These are phyloP conservation scores for Wickerhamomyces ciferrii DNA, from an alignment of 805 yeast genomes.

Conservation along the genomic window DNA sequence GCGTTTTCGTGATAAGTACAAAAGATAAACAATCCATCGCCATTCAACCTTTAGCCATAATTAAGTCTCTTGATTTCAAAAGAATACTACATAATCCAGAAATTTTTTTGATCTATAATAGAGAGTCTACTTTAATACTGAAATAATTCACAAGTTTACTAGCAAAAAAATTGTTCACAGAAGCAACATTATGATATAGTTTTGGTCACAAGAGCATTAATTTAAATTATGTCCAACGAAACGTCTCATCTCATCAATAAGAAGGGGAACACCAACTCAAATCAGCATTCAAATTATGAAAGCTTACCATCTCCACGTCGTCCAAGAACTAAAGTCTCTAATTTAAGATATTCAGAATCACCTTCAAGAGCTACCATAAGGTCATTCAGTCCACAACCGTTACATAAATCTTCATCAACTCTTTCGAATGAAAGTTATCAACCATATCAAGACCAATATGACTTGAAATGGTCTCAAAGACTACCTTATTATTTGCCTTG, in stretches of 20 bases:
- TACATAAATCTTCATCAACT: conserved; percentile 2
- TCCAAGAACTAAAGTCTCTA: not conserved
- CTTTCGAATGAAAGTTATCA: conserved; percentile 7
- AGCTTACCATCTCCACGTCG: not conserved
- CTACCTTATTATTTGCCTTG: conserved; percentile 66
- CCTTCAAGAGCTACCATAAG: not conserved
- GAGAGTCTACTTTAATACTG: too few species aligned
- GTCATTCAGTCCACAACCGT: not conserved
- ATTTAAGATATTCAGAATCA: not conserved
- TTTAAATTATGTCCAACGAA: not conserved
- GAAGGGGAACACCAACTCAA: not conserved
- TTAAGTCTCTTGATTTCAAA: too few species aligned
- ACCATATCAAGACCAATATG: not conserved
- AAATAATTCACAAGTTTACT: too few species aligned
- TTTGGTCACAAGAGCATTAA: not conserved
- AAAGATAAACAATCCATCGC: not conserved
- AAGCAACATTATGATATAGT: not conserved
- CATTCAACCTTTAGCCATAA: not conserved
- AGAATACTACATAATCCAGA: too few species aligned
- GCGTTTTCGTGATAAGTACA: not conserved
- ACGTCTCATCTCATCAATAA: not conserved
- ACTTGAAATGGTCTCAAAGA: conserved; percentile 17
- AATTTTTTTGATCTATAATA: too few species aligned
- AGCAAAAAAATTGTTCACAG: too few species aligned
- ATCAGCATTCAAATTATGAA: not conserved